Percentiles rank a stretch among this genome's conserved stretches.
phyloP scores from a whole-genome alignment of 2,329 filamentous ascomycete genomes.

The Diaporthe citri region DNA sequence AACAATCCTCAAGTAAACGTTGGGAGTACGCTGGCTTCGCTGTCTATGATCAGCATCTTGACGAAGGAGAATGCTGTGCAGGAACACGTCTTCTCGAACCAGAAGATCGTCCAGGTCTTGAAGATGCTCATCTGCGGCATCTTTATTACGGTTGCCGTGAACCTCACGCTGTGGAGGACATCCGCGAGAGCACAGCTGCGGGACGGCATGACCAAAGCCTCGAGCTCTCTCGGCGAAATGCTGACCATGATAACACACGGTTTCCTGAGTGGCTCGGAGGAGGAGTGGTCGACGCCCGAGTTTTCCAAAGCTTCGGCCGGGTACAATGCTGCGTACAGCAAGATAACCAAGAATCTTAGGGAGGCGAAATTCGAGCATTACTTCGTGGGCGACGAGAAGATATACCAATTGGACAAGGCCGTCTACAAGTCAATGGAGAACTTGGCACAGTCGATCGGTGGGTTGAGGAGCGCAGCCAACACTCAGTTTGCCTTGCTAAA shows the following conservation, averaged over 20 bases:
- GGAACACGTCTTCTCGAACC: conserved; percentile 82
- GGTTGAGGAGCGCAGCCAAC: conserved; percentile 87
- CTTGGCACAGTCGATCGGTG: conserved; percentile 89
- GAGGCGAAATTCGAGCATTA: conserved; percentile 95
- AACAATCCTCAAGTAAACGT: conserved; percentile 86
- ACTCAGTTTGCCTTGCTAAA: conserved; percentile 89
- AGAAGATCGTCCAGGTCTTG: conserved; percentile 84
- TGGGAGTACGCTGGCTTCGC: conserved; percentile 85
- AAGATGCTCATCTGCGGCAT: conserved; percentile 89
- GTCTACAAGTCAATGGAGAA: conserved; percentile 88
- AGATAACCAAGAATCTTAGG: conserved; percentile 81
- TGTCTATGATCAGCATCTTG: conserved; percentile 89
- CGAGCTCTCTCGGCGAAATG: conserved; percentile 83
- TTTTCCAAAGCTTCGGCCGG: conserved; percentile 72
- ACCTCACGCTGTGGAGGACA: conserved; percentile 81
- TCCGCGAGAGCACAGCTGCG: conserved; percentile 82
- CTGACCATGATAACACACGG: conserved; percentile 84
- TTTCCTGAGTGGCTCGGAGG: conserved; percentile 86
- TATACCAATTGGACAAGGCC: conserved; percentile 83
- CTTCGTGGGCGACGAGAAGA: conserved; percentile 80
- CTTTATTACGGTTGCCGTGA: conserved; percentile 77
- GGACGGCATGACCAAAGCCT: conserved; percentile 79
- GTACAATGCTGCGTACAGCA: conserved; percentile 76
- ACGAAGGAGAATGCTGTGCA: conserved; percentile 94
- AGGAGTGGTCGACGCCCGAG: conserved; percentile 76